phyloP scores from a whole-genome alignment of 1,139 yeast genomes.

The Candida smagusa region DNA sequence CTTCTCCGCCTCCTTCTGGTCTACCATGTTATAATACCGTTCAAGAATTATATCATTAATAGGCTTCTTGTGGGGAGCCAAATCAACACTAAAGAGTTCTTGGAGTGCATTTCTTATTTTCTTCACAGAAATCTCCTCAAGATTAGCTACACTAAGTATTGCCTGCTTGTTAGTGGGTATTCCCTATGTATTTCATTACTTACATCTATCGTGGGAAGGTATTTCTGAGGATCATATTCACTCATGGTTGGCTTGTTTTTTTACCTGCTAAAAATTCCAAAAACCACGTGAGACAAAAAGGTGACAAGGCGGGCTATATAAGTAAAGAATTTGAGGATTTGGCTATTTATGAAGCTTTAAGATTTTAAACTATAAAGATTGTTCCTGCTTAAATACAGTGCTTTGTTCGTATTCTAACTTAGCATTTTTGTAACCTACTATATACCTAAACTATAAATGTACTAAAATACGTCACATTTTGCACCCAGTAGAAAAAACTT shows the following conservation, averaged over 20 bases:
- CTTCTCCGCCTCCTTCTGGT: slow-evolving; percentile 31
- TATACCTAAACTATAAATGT: too few relatives aligned
- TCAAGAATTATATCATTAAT: slow-evolving; percentile 61
- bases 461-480: too few relatives aligned
- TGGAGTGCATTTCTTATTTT: slow-evolving; percentile 68
- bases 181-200: slow-evolving; percentile 19
- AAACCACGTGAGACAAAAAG: not conserved
- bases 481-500: too few relatives aligned
- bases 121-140: slow-evolving; percentile 70
- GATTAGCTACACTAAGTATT: slow-evolving; percentile 68
- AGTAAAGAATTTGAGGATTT: too few relatives aligned
- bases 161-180: slow-evolving; percentile 46
- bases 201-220: slow-evolving; percentile 70
- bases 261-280: not conserved
- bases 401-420: too few relatives aligned
- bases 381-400: too few relatives aligned
- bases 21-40: slow-evolving; percentile 52
- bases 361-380: too few relatives aligned
- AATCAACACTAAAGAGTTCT: slow-evolving; percentile 58
- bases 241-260: slow-evolving; percentile 10
- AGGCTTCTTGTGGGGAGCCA: slow-evolving; percentile 50
- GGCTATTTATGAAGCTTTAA: too few relatives aligned
- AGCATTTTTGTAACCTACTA: too few relatives aligned
- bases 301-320: too few relatives aligned
- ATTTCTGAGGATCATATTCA: slow-evolving; percentile 29